Evolutionary conservation across 179 eudicot genomes (phyloP).

Genomic region (Sideroxylon spinosum): DNA sequence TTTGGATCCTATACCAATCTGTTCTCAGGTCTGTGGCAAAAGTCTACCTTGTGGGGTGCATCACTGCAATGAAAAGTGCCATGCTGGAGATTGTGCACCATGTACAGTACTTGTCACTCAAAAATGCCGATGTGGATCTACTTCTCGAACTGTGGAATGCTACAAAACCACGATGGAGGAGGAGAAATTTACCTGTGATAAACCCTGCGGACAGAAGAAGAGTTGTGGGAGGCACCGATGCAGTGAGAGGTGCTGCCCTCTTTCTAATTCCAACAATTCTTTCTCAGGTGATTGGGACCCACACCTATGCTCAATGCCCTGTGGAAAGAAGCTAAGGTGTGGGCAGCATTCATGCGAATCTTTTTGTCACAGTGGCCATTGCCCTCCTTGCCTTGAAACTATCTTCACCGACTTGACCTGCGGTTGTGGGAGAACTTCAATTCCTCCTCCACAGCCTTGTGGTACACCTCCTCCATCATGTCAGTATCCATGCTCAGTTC

Average conservation of each 20-base stretch:
- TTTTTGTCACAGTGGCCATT: slow-evolving; percentile 91
- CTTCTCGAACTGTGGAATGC: slow-evolving; percentile 76
- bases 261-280: slow-evolving; percentile 45
- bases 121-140: slow-evolving; percentile 78
- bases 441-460: slow-evolving; percentile 91
- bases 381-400: slow-evolving; percentile 95
- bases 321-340: slow-evolving; percentile 90
- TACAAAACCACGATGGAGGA: slow-evolving; percentile 40
- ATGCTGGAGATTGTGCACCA: slow-evolving; percentile 63
- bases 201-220: slow-evolving; percentile 84
- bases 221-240: slow-evolving; percentile 96
- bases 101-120: slow-evolving; percentile 69
- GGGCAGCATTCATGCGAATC: slow-evolving; percentile 86
- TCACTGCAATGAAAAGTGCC: slow-evolving; percentile 65
- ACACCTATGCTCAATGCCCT: slow-evolving; percentile 80
- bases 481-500: slow-evolving; percentile 71
- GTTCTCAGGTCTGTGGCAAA: slow-evolving; percentile 63
- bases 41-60: slow-evolving; percentile 73
- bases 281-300: slow-evolving; percentile 58
- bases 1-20: slow-evolving; percentile 78
- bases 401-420: slow-evolving; percentile 82
- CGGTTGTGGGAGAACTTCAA: slow-evolving; percentile 86
- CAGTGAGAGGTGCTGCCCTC: slow-evolving; percentile 93
- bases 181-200: slow-evolving; percentile 70
- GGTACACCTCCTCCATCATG: slow-evolving; percentile 93